Evolutionary conservation across 768 basidiomycete species (phyloP).

Genomic region (Mycena indigotica): DNA sequence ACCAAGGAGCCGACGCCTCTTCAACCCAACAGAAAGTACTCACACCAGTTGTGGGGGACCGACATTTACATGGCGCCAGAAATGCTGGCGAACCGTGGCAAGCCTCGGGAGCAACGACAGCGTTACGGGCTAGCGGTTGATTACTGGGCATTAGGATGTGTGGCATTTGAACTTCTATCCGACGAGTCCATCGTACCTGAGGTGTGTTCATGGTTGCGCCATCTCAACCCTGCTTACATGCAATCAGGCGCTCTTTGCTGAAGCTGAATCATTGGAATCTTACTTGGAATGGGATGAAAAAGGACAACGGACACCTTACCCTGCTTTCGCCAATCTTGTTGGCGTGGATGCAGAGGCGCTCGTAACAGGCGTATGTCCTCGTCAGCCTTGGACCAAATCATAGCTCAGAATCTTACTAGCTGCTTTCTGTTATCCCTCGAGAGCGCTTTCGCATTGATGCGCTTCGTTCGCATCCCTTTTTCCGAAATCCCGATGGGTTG

Average conservation of each 20-base stretch:
- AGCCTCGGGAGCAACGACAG: constrained; percentile 5
- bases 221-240: background rate
- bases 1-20: constrained; percentile 16
- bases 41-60: constrained; percentile 36
- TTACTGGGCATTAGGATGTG: constrained; percentile 46
- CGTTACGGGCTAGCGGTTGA: constrained; percentile 38
- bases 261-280: constrained; percentile 26
- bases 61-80: constrained; percentile 45
- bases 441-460: background rate
- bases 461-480: background rate
- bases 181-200: constrained; percentile 27
- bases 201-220: background rate
- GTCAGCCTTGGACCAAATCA: background rate
- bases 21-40: constrained; percentile 16
- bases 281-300: constrained; percentile 22
- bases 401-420: background rate
- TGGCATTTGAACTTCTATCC: constrained; percentile 41
- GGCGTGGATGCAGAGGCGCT: constrained; percentile 27
- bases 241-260: constrained; percentile 35
- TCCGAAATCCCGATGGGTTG: background rate
- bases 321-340: constrained; percentile 27
- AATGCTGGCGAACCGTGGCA: constrained; percentile 31
- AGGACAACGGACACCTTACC: constrained; percentile 20
- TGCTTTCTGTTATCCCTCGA: background rate
- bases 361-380: constrained; percentile 32